A percentile compares a stretch with the other conserved stretches of the same genome.
Conservation (phyloP, 1,284 basidiomycete species). For the Farysia itapuensis region DNA sequence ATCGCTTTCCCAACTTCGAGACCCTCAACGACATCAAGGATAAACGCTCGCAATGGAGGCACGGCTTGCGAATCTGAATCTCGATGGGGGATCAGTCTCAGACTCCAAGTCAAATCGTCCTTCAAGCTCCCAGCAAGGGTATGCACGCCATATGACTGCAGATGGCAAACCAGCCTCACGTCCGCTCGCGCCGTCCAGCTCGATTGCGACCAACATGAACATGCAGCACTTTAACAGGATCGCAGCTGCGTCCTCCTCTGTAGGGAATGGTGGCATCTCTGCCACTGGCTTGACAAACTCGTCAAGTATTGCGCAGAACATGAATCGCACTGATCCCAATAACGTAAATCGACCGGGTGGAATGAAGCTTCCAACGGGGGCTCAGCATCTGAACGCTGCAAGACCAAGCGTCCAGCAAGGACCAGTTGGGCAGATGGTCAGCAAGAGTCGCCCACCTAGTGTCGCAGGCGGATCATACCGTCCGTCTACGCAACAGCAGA, state of each 20-base stretch:
- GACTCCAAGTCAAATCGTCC: constrained; percentile 15
- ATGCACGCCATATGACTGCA: not conserved
- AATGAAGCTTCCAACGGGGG: constrained; percentile 1
- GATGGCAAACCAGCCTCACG: constrained; percentile 5
- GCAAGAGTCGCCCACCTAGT: constrained; percentile 24
- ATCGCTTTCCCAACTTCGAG: no score
- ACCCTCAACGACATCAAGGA: no score
- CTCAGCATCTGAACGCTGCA: constrained; percentile 16
- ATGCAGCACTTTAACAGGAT: constrained; percentile 39
- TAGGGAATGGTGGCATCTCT: constrained; percentile 1
- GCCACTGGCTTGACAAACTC: constrained; percentile 11
- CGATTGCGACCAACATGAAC: constrained; percentile 34
- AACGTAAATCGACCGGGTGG: not conserved
- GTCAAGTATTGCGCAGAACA: constrained; percentile 12
- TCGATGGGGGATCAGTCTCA: constrained; percentile 11
- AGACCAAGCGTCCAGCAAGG: constrained; percentile 17
- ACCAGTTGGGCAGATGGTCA: not conserved
- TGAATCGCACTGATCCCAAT: constrained; percentile 1
- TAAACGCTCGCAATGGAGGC: no score
- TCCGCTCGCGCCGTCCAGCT: constrained; percentile 24
- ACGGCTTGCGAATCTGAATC: constrained; percentile 28
- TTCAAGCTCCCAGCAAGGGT: constrained; percentile 7
- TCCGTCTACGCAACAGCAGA: not conserved
- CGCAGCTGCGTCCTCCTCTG: constrained; percentile 8
- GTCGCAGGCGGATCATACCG: constrained; percentile 7